Percentiles rank a stretch among this genome's conserved stretches.
phyloP scores from a whole-genome alignment of 2,329 filamentous ascomycete species.

The Ophiostoma sp. region DNA sequence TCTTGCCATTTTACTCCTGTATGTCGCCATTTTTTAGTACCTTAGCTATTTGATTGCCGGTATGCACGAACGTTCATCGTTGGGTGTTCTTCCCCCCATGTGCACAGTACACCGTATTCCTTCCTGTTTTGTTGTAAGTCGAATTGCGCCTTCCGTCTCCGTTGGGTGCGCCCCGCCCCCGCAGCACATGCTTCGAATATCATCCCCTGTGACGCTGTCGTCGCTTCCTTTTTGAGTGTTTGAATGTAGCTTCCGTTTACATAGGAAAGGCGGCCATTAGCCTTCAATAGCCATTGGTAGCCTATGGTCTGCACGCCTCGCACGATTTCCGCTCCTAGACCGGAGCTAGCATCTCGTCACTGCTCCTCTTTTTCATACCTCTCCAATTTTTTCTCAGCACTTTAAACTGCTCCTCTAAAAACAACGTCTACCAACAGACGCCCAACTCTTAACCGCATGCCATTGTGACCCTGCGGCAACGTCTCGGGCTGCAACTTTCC shows the following conservation, averaged over 20 bases:
- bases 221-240: neutral
- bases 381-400: slow-evolving; percentile 5
- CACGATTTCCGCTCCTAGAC: slow-evolving; percentile 18
- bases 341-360: slow-evolving; percentile 19
- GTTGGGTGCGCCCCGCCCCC: slow-evolving; percentile 5
- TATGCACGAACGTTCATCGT: neutral
- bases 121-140: neutral
- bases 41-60: neutral
- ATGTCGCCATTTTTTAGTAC: neutral
- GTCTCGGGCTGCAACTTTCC: neutral
- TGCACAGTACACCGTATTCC: neutral
- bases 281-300: neutral
- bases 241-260: neutral
- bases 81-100: neutral
- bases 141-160: neutral
- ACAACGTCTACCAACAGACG: neutral
- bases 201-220: neutral
- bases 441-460: neutral
- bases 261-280: neutral
- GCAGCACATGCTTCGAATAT: neutral
- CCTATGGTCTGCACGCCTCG: neutral
- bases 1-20: neutral
- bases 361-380: neutral
- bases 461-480: neutral
- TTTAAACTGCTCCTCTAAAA: neutral